Evolutionary conservation across 129 eudicot genomes (phyloP).

Genomic region (carrot (Daucus carota)): DNA sequence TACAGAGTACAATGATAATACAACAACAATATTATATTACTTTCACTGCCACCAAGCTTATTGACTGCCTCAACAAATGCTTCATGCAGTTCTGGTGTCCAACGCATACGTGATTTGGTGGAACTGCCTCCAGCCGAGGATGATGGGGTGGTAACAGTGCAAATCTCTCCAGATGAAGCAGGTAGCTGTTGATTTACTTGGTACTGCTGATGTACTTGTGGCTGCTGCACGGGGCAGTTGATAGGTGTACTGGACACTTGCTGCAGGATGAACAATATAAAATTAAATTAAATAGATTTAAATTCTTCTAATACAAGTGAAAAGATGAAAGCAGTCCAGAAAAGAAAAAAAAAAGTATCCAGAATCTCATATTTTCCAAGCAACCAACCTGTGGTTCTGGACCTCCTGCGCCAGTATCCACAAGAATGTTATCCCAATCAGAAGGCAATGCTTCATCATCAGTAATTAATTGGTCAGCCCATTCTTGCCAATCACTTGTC

Average conservation of each 20-base stretch:
- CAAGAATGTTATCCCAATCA: constrained; percentile 70
- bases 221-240: constrained; percentile 24
- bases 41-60: constrained; percentile 85
- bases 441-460: constrained; percentile 62
- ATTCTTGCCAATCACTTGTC: constrained; percentile 71
- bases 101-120: constrained; percentile 81
- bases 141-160: constrained; percentile 45
- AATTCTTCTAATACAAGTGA: not conserved
- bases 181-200: constrained; percentile 33
- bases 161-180: constrained; percentile 33
- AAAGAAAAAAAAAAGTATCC: constrained; percentile 8
- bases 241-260: constrained; percentile 35
- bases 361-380: not conserved
- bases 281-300: not conserved
- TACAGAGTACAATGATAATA: not conserved
- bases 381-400: constrained; percentile 51
- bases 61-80: constrained; percentile 74
- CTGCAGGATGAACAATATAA: constrained; percentile 27
- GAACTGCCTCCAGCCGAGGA: constrained; percentile 29
- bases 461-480: constrained; percentile 79
- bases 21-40: constrained; percentile 32
- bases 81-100: constrained; percentile 98
- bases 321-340: not conserved
- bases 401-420: constrained; percentile 48
- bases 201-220: not conserved